Percentiles rank a stretch among this genome's conserved stretches.
These are phyloP conservation scores for Russula foetens DNA, from an alignment of 768 basidiomycete genomes.

Conservation along the genomic window DNA sequence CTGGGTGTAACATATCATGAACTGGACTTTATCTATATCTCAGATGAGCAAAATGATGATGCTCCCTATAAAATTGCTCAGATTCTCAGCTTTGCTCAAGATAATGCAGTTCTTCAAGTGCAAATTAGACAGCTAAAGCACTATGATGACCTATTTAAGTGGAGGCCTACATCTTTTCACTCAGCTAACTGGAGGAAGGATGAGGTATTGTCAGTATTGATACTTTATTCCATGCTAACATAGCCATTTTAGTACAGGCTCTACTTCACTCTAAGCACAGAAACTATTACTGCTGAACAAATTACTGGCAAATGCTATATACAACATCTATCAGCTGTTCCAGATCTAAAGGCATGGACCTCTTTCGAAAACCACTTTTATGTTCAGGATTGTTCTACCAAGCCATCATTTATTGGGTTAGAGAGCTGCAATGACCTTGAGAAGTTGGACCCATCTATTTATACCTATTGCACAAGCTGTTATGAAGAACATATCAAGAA, in stretches of 20 bases:
- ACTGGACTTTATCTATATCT: constrained; percentile 54
- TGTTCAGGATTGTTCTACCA: constrained; percentile 1
- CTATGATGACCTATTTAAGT: constrained; percentile 33
- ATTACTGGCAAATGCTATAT: constrained; percentile 54
- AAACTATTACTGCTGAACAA: constrained; percentile 26
- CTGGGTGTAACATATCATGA: constrained; percentile 44
- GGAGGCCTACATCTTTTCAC: background rate
- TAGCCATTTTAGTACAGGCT: constrained; percentile 29
- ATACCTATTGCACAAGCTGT: constrained; percentile 37
- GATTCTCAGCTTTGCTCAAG: constrained; percentile 34
- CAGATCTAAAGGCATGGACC: constrained; percentile 38
- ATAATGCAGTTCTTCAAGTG: constrained; percentile 24
- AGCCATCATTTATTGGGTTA: background rate
- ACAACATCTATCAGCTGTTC: constrained; percentile 27
- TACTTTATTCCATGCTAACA: background rate
- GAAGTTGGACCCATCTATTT: constrained; percentile 6
- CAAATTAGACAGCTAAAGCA: constrained; percentile 39
- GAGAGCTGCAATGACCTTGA: background rate
- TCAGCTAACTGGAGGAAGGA: constrained; percentile 1
- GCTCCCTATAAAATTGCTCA: constrained; percentile 47
- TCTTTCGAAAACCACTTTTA: constrained; percentile 46
- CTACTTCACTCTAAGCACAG: constrained; percentile 29
- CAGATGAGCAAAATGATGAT: constrained; percentile 23
- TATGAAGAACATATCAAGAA: constrained; percentile 26
- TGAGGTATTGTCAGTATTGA: constrained; percentile 1